These are phyloP conservation scores for Hippophae tibetana DNA, from an alignment of 306 rosid genomes.

Conservation along the genomic window DNA sequence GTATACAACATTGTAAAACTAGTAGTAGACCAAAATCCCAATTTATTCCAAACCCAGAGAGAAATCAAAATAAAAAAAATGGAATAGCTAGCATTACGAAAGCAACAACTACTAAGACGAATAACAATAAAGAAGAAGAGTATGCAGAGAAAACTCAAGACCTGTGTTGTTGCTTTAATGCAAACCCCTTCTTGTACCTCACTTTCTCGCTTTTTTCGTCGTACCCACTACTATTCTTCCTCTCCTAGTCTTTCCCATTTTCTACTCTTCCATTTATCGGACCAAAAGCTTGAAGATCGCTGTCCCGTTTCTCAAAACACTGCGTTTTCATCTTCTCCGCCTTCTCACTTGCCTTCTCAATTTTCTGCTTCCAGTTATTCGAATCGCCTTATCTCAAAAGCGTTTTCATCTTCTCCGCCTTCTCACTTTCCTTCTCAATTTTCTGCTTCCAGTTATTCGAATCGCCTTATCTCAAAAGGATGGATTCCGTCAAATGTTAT, in stretches of 20 bases:
- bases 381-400: conserved; percentile 20
- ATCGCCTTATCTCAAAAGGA: conserved; percentile 22
- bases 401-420: conserved; percentile 12
- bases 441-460: conserved; percentile 18
- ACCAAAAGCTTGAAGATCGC: conserved; percentile 2
- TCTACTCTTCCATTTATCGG: conserved; percentile 21
- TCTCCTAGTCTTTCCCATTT: conserved; percentile 9
- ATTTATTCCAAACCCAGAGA: too few relatives aligned
- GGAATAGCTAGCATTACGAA: too few relatives aligned
- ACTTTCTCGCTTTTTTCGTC: conserved; percentile 29
- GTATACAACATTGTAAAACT: too few relatives aligned
- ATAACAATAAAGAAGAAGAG: neutral
- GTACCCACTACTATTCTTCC: conserved; percentile 4
- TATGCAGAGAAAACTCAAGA: conserved; percentile 11
- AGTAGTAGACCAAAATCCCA: too few relatives aligned
- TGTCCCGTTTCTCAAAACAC: conserved; percentile 7
- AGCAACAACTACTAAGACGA: neutral
- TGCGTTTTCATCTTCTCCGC: conserved; percentile 13
- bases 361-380: conserved; percentile 19
- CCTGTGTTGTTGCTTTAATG: conserved; percentile 11
- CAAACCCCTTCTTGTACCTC: conserved; percentile 11
- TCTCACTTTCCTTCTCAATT: conserved; percentile 8
- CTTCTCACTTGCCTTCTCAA: conserved; percentile 7
- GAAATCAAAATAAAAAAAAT: too few relatives aligned
- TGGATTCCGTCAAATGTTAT: conserved; percentile 19